Conservation (phyloP, 1,139 yeast species). For the Debaryomycetaceae sp. region DNA sequence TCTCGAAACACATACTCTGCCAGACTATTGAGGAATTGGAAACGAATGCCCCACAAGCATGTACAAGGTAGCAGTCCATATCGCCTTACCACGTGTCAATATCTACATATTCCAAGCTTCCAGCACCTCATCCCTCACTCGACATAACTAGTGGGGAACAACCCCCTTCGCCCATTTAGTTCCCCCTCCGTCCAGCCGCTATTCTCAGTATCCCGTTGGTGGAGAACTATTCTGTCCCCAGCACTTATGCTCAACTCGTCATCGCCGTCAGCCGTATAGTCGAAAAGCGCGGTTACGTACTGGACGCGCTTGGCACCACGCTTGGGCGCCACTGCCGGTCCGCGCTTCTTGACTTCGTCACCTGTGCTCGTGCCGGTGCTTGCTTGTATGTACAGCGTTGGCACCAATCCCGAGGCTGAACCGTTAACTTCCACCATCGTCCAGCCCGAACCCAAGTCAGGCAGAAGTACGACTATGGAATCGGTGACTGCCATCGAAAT, state of each 20-base stretch:
- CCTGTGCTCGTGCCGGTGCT: conserved; percentile 7
- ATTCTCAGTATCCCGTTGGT: conserved; percentile 65
- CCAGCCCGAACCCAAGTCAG: conserved; percentile 96
- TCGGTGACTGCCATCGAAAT: conserved; percentile 54
- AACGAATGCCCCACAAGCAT: too few relatives aligned
- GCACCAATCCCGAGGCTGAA: conserved; percentile 67
- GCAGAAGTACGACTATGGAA: conserved; percentile 41
- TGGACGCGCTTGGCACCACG: conserved; percentile 58
- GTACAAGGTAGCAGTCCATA: too few relatives aligned
- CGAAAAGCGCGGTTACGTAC: conserved; percentile 68
- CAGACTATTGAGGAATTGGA: too few relatives aligned
- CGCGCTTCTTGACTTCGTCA: conserved; percentile 36
- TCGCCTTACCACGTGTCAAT: too few relatives aligned
- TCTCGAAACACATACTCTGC: too few relatives aligned
- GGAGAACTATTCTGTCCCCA: conserved; percentile 66
- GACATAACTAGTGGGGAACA: conserved; percentile 77
- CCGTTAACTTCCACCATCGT: conserved; percentile 37
- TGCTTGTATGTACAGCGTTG: conserved; percentile 64
- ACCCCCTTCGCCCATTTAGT: conserved; percentile 56
- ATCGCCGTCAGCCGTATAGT: conserved; percentile 70
- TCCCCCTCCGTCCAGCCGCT: conserved; percentile 98
- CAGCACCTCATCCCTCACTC: conserved; percentile 16
- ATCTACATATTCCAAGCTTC: too few relatives aligned
- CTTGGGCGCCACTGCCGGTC: conserved; percentile 79
- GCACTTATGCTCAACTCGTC: conserved; percentile 65